These are phyloP conservation scores for Entrophospora sp. DNA, from an alignment of 192 early-diverging fungal species.

Conservation along the genomic window DNA sequence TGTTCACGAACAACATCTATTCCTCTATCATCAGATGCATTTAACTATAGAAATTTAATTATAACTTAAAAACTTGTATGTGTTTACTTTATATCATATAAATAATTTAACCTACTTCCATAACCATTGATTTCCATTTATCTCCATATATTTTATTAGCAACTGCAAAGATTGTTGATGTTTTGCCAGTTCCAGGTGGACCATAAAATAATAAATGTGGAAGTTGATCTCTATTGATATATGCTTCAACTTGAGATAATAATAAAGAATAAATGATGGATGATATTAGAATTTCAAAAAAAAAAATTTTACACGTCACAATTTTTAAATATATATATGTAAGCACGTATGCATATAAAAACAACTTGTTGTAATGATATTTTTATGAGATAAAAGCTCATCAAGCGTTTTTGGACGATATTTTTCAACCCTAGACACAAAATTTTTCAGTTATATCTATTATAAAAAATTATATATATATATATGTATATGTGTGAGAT, in stretches of 20 bases:
- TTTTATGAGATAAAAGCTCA: constrained; percentile 87
- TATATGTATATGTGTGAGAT: too few species aligned
- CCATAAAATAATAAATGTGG: constrained; percentile 98
- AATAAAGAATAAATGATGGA: neutral
- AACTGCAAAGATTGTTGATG: constrained; percentile 91
- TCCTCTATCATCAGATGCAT: constrained; percentile 97
- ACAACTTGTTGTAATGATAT: constrained; percentile 89
- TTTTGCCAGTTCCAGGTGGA: constrained; percentile 96
- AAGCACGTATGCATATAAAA: constrained; percentile 25
- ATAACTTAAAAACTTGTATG: too few species aligned
- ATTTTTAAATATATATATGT: neutral
- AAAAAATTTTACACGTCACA: too few species aligned
- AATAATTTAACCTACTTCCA: constrained; percentile 81
- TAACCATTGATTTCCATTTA: constrained; percentile 78
- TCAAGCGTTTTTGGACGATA: constrained; percentile 84
- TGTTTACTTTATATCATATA: too few species aligned
- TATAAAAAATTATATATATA: too few species aligned
- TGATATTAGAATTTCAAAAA: too few species aligned
- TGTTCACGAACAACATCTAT: constrained; percentile 97
- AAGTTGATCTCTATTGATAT: constrained; percentile 84
- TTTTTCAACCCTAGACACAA: constrained; percentile 98
- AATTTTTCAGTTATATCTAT: too few species aligned
- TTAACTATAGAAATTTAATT: constrained; percentile 58
- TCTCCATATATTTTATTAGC: constrained; percentile 82
- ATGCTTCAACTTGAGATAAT: constrained; percentile 55